phyloP scores from a whole-genome alignment of 2,329 filamentous ascomycete species.

The Coniella lustricola region DNA sequence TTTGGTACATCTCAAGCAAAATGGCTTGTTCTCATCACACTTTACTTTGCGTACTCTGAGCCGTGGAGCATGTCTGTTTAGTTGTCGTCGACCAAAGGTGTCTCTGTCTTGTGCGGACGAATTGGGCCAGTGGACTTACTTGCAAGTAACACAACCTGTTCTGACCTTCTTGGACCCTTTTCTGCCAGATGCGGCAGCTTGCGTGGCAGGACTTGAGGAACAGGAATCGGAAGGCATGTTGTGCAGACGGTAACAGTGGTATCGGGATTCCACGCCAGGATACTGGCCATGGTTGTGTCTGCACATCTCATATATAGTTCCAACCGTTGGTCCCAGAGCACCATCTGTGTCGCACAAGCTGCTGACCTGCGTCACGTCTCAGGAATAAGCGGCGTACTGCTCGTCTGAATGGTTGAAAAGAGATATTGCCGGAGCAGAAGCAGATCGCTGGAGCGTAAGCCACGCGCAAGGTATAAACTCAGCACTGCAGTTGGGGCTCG shows the following conservation, averaged over 20 bases:
- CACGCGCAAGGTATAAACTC: no score
- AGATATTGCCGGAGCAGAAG: no score
- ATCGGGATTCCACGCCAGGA: slow-evolving; percentile 5
- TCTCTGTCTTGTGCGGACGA: not conserved
- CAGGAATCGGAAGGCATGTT: slow-evolving; percentile 11
- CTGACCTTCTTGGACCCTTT: slow-evolving; percentile 17
- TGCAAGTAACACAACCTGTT: slow-evolving; percentile 17
- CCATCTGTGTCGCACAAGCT: not conserved
- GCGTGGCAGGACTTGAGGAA: slow-evolving; percentile 10
- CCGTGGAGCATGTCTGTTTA: not conserved
- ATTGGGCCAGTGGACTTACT: slow-evolving; percentile 4
- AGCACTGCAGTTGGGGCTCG: no score
- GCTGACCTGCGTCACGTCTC: not conserved
- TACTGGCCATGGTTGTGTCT: slow-evolving; percentile 3
- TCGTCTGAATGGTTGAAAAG: no score
- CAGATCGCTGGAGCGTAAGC: no score
- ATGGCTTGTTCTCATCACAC: slow-evolving; percentile 26
- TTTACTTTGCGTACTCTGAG: slow-evolving; percentile 26
- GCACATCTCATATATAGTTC: slow-evolving; percentile 9
- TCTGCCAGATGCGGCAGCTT: slow-evolving; percentile 10
- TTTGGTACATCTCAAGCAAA: slow-evolving; percentile 23
- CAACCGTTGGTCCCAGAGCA: not conserved
- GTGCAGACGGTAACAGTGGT: slow-evolving; percentile 14
- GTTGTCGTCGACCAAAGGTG: not conserved
- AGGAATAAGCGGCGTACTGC: no score